These are phyloP conservation scores for Saxispiralis lemnorum DNA, from an alignment of 495 filamentous ascomycete species.

Conservation along the genomic window DNA sequence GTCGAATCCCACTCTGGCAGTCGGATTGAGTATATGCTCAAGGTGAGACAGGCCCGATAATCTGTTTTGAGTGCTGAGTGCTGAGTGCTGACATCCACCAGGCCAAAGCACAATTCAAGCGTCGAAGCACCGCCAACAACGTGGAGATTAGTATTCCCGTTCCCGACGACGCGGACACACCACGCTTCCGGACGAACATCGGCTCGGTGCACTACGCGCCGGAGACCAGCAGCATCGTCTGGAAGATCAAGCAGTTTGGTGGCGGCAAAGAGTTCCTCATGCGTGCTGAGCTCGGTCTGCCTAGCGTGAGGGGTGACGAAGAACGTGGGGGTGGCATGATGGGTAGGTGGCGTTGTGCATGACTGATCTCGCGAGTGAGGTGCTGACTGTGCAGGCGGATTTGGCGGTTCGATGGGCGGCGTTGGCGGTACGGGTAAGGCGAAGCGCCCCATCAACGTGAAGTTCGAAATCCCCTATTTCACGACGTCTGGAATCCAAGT, in stretches of 20 bases:
- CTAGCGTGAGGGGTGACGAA: conserved; percentile 89
- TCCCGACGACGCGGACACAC: conserved; percentile 90
- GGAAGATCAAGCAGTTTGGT: conserved; percentile 99
- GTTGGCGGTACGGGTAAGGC: conserved; percentile 46
- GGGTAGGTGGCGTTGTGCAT: conserved; percentile 18
- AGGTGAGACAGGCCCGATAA: conserved; percentile 31
- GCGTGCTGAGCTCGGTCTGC: conserved; percentile 91
- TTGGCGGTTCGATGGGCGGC: conserved; percentile 88
- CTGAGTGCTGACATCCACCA: conserved; percentile 15
- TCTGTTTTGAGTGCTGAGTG: background rate
- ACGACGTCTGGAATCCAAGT: conserved; percentile 97
- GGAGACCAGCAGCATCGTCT: conserved; percentile 92
- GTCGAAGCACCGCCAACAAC: conserved; percentile 93
- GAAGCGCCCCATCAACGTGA: conserved; percentile 92
- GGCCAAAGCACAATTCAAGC: conserved; percentile 96
- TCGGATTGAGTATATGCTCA: conserved; percentile 95
- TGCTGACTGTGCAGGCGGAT: conserved; percentile 35
- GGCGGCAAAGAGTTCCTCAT: conserved; percentile 98
- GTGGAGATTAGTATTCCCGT: conserved; percentile 96
- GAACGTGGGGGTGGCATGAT: conserved; percentile 93
- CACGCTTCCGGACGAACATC: conserved; percentile 93
- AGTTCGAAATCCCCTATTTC: conserved; percentile 99
- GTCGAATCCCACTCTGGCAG: conserved; percentile 89
- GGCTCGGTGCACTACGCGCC: conserved; percentile 97
- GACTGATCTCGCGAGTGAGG: background rate